Evolutionary conservation across 2,329 filamentous ascomycete genomes (phyloP).

Genomic region (Intubia oerlemansii): DNA sequence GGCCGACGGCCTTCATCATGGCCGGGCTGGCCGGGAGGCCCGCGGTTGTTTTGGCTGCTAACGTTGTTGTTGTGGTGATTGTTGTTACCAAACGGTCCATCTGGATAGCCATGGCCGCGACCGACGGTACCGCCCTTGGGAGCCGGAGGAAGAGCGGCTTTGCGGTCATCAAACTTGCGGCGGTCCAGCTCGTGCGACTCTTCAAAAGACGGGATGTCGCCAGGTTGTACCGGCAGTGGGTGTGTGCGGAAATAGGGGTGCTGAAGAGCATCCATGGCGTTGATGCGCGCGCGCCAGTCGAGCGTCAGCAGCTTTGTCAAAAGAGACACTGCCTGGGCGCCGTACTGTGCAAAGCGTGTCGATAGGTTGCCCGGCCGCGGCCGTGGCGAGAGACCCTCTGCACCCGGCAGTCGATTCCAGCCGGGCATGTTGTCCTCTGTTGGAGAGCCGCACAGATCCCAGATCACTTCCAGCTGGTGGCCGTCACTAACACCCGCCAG

Average conservation of each 20-base stretch:
- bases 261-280: conserved; percentile 80
- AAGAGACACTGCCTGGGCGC: conserved; percentile 53
- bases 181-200: conserved; percentile 95
- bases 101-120: conserved; percentile 33
- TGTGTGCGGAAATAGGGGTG: conserved; percentile 75
- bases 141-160: conserved; percentile 66
- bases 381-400: conserved; percentile 48
- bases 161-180: conserved; percentile 72
- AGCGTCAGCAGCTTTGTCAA: conserved; percentile 67
- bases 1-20: conserved; percentile 21
- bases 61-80: too few species aligned
- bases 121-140: conserved; percentile 84
- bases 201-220: conserved; percentile 77
- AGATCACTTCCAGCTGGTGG: conserved; percentile 84
- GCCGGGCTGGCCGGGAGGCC: conserved; percentile 15
- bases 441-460: conserved; percentile 76
- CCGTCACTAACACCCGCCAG: conserved; percentile 72
- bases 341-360: conserved; percentile 53
- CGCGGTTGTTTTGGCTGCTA: too few species aligned
- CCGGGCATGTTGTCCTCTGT: conserved; percentile 85
- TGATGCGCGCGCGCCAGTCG: conserved; percentile 75
- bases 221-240: conserved; percentile 60
- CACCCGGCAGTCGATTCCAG: conserved; percentile 66
- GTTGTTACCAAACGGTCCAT: conserved; percentile 20
- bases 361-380: conserved; percentile 41